Percentiles rank a stretch among this genome's conserved stretches.
Evolutionary conservation across 805 yeast species (phyloP).

Genomic region (Yamadazyma sp.): DNA sequence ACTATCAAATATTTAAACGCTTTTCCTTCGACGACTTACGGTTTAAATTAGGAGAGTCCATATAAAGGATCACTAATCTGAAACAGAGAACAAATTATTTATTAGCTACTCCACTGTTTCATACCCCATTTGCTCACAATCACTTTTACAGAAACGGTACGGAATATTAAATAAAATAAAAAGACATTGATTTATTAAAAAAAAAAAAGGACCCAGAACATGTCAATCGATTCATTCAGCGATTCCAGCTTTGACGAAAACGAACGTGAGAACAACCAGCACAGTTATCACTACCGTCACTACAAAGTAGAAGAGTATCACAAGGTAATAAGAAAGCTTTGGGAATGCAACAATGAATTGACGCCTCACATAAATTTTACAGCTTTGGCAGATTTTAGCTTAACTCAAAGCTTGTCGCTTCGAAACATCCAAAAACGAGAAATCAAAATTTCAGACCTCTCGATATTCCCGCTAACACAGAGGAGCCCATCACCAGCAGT

Average conservation of each 20-base stretch:
- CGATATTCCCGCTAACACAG: conserved; percentile 11
- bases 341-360: conserved; percentile 18
- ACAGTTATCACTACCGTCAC: neutral
- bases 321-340: conserved; percentile 19
- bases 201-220: too few species aligned
- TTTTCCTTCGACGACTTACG: too few species aligned
- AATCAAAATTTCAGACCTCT: conserved; percentile 22
- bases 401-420: conserved; percentile 22
- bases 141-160: too few species aligned
- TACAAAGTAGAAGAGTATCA: conserved; percentile 13
- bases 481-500: conserved; percentile 6
- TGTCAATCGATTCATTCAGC: conserved; percentile 1
- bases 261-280: too few species aligned
- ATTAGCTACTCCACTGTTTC: too few species aligned
- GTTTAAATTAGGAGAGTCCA: too few species aligned
- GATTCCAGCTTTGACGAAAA: neutral
- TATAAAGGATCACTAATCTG: too few species aligned
- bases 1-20: too few species aligned
- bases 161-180: neutral
- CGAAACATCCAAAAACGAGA: conserved; percentile 26
- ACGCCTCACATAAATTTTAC: conserved; percentile 22
- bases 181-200: too few species aligned
- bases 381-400: conserved; percentile 26
- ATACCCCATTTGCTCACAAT: too few species aligned
- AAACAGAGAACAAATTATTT: too few species aligned